phyloP scores from a whole-genome alignment of 306 rosid species.

The Luffa aegyptiaca region DNA sequence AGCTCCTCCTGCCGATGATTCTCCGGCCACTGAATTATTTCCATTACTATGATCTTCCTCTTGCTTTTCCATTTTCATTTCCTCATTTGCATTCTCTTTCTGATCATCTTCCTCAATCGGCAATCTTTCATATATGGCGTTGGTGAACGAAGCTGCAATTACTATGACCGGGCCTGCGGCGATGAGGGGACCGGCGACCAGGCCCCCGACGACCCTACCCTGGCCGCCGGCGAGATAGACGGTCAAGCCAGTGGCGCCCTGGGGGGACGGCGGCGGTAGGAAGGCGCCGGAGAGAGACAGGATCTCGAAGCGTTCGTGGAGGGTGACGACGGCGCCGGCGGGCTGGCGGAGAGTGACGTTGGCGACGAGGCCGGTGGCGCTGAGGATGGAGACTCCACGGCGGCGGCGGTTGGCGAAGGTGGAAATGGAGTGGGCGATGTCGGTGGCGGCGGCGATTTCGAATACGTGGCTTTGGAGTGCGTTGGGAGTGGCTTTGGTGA shows the following conservation, averaged over 20 bases:
- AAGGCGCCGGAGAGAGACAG: constrained; percentile 67
- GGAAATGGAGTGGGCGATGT: constrained; percentile 49
- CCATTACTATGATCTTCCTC: constrained; percentile 6
- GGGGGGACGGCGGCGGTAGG: constrained; percentile 73
- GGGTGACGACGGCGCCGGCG: constrained; percentile 35
- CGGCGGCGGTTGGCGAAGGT: constrained; percentile 57
- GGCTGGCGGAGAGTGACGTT: constrained; percentile 65
- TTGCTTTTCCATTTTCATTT: not conserved
- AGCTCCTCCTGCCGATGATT: not conserved
- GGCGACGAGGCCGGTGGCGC: constrained; percentile 59
- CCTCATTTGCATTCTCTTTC: not conserved
- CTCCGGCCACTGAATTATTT: constrained; percentile 32
- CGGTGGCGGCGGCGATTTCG: constrained; percentile 60
- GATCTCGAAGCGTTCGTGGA: constrained; percentile 67
- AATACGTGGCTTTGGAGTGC: constrained; percentile 66
- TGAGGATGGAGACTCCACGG: constrained; percentile 70
- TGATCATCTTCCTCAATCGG: constrained; percentile 44
- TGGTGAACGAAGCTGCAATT: constrained; percentile 67
- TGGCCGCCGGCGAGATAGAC: constrained; percentile 63
- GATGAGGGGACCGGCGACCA: constrained; percentile 50
- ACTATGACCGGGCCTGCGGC: constrained; percentile 71
- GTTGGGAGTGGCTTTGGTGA: constrained; percentile 64
- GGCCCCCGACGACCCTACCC: constrained; percentile 75
- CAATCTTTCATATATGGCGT: constrained; percentile 65
- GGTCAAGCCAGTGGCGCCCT: constrained; percentile 44